A percentile compares a stretch with the other conserved stretches of the same genome.
Evolutionary conservation across 257 asterid species (phyloP).

Genomic region (Ajuga chamaepitys): DNA sequence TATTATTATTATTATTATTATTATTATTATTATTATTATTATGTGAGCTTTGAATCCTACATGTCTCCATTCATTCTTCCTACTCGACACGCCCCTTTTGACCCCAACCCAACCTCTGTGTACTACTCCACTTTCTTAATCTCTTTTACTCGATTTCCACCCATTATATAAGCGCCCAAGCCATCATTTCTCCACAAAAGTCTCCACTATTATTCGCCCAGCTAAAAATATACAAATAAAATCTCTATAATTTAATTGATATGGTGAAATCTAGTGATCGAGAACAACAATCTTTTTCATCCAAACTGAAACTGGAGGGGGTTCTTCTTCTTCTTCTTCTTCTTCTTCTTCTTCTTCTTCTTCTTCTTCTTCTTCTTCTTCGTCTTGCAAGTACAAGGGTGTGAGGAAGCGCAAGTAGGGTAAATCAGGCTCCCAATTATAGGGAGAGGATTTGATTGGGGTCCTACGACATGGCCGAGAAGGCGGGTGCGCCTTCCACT

Average conservation of each 20-base stretch:
- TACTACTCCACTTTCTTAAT: constrained; percentile 4
- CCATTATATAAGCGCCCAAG: constrained; percentile 27
- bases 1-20: no score
- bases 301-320: background rate
- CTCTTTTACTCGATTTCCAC: background rate
- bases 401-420: constrained; percentile 83
- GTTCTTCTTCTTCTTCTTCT: constrained; percentile 24
- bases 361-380: constrained; percentile 24
- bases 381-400: constrained; percentile 41
- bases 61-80: background rate
- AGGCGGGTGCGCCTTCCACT: constrained; percentile 76
- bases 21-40: no score
- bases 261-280: constrained; percentile 42
- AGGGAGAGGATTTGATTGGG: constrained; percentile 76
- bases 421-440: constrained; percentile 63
- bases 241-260: background rate
- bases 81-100: constrained; percentile 19
- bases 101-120: background rate
- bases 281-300: background rate
- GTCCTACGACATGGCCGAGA: constrained; percentile 56
- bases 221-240: background rate
- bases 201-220: background rate
- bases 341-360: constrained; percentile 24
- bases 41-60: no score
- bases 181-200: constrained; percentile 40